Base-by-base conservation (phyloP, 306 rosid species). In the Rosa lucieae region DNA sequence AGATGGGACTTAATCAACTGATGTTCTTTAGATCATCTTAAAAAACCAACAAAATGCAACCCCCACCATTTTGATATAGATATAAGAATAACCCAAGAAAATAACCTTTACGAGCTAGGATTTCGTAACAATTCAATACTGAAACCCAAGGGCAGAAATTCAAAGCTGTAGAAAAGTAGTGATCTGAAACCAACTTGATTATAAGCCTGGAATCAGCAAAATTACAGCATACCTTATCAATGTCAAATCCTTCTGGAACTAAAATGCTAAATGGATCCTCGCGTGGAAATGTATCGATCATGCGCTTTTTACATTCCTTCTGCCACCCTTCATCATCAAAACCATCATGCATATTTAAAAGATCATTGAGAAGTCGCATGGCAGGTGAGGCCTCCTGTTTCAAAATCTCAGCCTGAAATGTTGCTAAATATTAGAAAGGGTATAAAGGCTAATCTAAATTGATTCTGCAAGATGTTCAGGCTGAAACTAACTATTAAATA, bases 251-350 rank as follows among this genome's bases (percentile, higher is more conserved):
- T 39, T 87, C 89, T 29, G 99, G 99, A 85, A 88, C 89, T 63
- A 95, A 90, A 85, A 93, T 79, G 90, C 97, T 91, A 80, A 90
- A 95, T 43, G 99, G 99, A 87, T 95, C 98, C 82, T 95, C 99
- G 42, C 89, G 86, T 3, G 98, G 98, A 80, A 93, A 95, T 77
- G 89, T 80, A 69, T 89, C 91, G 59, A 70, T n/a, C 97, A 93
- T 89, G 80, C 62, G 43, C 80, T 87, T 93, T 84, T 84, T 90
- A 82, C 99, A 90, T 62, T 90, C 89, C 82, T 87, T 95, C 81
- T 93, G 88, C 99, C 97, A 93, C 77, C 58, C 91, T 51, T 88
- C 86, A 75, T 90, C 86, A 67, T 91, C 83, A 81, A 80, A 74
- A 51, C 94, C 96, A 82, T 93, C 97, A 72, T 93, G 89, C 94